Evolutionary conservation across 495 filamentous ascomycete species (phyloP).

Genomic region (Cercophora samala): DNA sequence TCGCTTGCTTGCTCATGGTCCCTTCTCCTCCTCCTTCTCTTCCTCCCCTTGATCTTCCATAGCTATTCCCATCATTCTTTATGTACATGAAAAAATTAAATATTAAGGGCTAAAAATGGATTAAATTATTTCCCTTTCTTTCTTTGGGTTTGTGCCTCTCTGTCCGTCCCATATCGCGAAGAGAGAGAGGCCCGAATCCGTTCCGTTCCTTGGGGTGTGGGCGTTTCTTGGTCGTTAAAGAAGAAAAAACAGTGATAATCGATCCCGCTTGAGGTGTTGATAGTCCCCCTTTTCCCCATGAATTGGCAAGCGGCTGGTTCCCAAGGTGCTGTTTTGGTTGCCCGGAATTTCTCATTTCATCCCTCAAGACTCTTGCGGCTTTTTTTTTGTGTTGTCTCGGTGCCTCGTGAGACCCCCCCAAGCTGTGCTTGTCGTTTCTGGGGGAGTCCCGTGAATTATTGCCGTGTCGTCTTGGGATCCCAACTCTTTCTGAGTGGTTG

Average conservation of each 20-base stretch:
- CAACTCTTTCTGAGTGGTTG: neutral
- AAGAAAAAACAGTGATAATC: neutral
- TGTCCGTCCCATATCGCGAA: slow-evolving; percentile 2
- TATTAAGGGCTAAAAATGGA: slow-evolving; percentile 33
- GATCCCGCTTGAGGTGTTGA: neutral
- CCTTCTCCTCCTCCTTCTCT: neutral
- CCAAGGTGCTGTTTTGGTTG: neutral
- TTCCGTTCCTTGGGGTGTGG: neutral
- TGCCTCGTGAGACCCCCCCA: neutral
- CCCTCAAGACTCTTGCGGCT: neutral
- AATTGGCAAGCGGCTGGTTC: neutral
- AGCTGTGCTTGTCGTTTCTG: neutral
- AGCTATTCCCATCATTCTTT: slow-evolving; percentile 4
- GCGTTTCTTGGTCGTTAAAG: neutral
- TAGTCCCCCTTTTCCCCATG: neutral
- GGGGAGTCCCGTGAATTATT: neutral
- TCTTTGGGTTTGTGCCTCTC: slow-evolving; percentile 2
- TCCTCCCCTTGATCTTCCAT: neutral
- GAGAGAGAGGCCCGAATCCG: neutral
- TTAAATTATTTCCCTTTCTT: slow-evolving; percentile 14
- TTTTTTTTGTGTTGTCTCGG: neutral
- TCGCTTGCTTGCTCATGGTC: neutral
- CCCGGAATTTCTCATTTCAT: neutral
- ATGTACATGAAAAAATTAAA: slow-evolving; percentile 35
- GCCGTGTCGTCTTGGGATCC: neutral